These are phyloP conservation scores for Pseudocercospora macadamiae DNA, from an alignment of 2,329 filamentous ascomycete species.

Conservation along the genomic window DNA sequence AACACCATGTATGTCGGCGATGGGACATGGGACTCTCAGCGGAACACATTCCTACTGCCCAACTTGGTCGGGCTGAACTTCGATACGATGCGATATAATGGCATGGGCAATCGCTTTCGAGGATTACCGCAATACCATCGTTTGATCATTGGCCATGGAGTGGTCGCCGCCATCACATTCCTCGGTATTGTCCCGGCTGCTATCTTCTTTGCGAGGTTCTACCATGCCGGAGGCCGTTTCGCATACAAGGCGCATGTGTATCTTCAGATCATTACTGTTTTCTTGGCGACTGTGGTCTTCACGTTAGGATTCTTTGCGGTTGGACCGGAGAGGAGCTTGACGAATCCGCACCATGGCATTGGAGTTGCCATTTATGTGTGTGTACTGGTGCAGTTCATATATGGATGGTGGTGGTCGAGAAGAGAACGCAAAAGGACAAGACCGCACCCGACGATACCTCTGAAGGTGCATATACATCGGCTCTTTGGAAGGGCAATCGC, in stretches of 20 bases:
- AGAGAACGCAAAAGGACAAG: slow-evolving; percentile 50
- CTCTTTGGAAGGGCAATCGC: slow-evolving; percentile 81
- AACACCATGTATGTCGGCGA: slow-evolving; percentile 77
- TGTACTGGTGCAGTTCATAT: slow-evolving; percentile 70
- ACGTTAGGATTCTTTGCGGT: slow-evolving; percentile 78
- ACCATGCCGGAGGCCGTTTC: slow-evolving; percentile 56
- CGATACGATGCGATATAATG: slow-evolving; percentile 83
- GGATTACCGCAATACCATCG: slow-evolving; percentile 69
- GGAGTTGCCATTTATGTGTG: slow-evolving; percentile 77
- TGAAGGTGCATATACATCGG: slow-evolving; percentile 70
- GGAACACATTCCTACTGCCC: slow-evolving; percentile 77
- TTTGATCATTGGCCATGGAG: slow-evolving; percentile 71
- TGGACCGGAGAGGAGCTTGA: slow-evolving; percentile 69
- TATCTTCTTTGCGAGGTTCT: slow-evolving; percentile 75
- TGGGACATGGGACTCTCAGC: slow-evolving; percentile 78
- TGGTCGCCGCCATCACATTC: slow-evolving; percentile 73
- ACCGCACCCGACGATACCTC: slow-evolving; percentile 56
- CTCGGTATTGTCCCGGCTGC: slow-evolving; percentile 72
- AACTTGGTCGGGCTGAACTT: slow-evolving; percentile 77
- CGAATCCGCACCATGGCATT: slow-evolving; percentile 84
- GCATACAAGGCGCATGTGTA: slow-evolving; percentile 74
- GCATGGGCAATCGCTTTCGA: slow-evolving; percentile 81
- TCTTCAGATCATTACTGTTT: slow-evolving; percentile 69
- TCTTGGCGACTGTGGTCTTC: slow-evolving; percentile 71
- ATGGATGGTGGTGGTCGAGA: slow-evolving; percentile 66